Conservation (phyloP, 2,329 filamentous ascomycete genomes). For the Fusarium nelsonii region DNA sequence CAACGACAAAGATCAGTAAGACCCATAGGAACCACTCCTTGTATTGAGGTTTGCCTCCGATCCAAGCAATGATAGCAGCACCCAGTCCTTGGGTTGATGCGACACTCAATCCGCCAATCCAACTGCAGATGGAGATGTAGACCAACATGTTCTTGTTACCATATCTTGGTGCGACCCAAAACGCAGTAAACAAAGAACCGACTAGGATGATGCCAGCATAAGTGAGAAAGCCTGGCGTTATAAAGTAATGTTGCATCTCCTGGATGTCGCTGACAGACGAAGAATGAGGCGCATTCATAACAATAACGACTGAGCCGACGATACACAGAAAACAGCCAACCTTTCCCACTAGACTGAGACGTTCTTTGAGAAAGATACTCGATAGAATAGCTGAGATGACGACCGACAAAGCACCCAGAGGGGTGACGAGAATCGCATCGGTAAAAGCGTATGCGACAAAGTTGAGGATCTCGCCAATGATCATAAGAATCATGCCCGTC, state of each 20-base stretch:
- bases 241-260: constrained; percentile 89
- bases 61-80: constrained; percentile 89
- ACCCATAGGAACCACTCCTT: constrained; percentile 98
- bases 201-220: constrained; percentile 88
- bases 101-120: constrained; percentile 93
- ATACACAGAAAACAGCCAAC: constrained; percentile 97
- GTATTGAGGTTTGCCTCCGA: constrained; percentile 85
- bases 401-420: constrained; percentile 89
- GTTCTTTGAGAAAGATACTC: constrained; percentile 94
- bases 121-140: constrained; percentile 95
- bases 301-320: constrained; percentile 91
- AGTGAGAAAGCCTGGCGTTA: constrained; percentile 85
- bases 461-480: constrained; percentile 95
- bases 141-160: constrained; percentile 98
- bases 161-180: constrained; percentile 87
- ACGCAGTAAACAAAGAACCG: constrained; percentile 76
- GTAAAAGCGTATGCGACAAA: constrained; percentile 98
- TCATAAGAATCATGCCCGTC: constrained; percentile 96
- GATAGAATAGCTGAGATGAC: constrained; percentile 93
- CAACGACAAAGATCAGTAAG: constrained; percentile 87
- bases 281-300: constrained; percentile 89
- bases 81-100: constrained; percentile 95
- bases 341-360: constrained; percentile 94
- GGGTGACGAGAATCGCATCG: constrained; percentile 94
- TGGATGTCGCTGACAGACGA: constrained; percentile 89